Evolutionary conservation across 495 filamentous ascomycete genomes (phyloP).

Genomic region (Baudoinia panamericana): DNA sequence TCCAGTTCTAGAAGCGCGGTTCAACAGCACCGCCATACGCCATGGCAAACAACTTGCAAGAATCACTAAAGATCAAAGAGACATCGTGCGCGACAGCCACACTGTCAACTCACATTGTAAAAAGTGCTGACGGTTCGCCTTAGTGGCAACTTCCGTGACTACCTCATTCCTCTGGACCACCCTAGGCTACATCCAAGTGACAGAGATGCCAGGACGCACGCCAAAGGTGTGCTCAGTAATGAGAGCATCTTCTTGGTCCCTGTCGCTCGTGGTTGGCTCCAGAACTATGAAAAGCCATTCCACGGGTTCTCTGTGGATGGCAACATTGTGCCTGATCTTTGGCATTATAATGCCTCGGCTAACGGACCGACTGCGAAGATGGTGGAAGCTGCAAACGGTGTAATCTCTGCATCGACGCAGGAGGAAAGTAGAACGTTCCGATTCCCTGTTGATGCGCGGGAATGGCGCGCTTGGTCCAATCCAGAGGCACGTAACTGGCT

Average conservation of each 20-base stretch:
- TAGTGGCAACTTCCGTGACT: constrained; percentile 19
- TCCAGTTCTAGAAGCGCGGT: too few species aligned
- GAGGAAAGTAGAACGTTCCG: constrained; percentile 35
- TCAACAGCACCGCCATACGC: too few species aligned
- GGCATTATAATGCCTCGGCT: constrained; percentile 9
- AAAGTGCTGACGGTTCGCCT: too few species aligned
- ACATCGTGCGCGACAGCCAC: too few species aligned
- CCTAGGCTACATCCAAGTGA: constrained; percentile 19
- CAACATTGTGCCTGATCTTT: constrained; percentile 23
- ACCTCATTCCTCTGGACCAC: constrained; percentile 18
- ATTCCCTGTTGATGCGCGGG: constrained; percentile 54
- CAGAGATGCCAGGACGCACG: constrained; percentile 17
- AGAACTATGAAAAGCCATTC: constrained; percentile 54
- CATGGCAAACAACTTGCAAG: constrained; percentile 12
- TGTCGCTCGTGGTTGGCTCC: constrained; percentile 37
- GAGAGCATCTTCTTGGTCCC: constrained; percentile 17
- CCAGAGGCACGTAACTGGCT: constrained; percentile 36
- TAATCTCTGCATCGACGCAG: constrained; percentile 35
- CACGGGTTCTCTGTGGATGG: constrained; percentile 59
- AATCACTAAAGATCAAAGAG: constrained; percentile 13
- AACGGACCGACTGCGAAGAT: constrained; percentile 36
- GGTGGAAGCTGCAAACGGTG: constrained; percentile 33
- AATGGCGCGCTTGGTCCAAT: constrained; percentile 66
- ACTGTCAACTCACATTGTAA: too few species aligned
- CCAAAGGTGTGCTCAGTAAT: constrained; percentile 15